Evolutionary conservation across 148 eudicot species (phyloP).

Genomic region (Cornus kousa): DNA sequence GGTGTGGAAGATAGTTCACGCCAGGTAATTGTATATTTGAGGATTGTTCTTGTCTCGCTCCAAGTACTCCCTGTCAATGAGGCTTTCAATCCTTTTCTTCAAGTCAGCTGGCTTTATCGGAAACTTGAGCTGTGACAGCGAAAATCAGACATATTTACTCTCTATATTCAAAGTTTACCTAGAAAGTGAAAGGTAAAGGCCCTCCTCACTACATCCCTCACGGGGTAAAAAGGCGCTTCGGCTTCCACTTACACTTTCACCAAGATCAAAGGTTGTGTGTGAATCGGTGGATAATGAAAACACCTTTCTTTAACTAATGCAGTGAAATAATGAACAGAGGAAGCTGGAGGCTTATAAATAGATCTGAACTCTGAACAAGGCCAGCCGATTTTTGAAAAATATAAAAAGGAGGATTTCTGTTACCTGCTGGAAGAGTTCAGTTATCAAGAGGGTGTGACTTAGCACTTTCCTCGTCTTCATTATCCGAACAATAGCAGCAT

Average conservation of each 20-base stretch:
- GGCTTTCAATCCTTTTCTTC: conserved; percentile 98
- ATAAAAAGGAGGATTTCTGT: neutral
- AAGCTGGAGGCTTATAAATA: neutral
- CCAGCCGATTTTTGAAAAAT: no score
- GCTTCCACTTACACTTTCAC: no score
- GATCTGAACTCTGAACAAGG: neutral
- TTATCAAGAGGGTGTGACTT: conserved; percentile 91
- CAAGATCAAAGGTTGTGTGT: no score
- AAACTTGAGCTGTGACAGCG: conserved; percentile 79
- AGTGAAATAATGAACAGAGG: neutral
- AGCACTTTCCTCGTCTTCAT: conserved; percentile 98
- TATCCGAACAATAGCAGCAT: conserved; percentile 98
- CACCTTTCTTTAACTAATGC: neutral
- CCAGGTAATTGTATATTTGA: conserved; percentile 95
- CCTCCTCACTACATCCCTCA: no score
- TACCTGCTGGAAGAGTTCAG: conserved; percentile 99
- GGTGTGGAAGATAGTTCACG: conserved; percentile 28
- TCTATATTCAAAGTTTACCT: neutral
- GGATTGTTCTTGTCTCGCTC: conserved; percentile 96
- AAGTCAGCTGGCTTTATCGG: conserved; percentile 94
- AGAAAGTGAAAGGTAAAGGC: no score
- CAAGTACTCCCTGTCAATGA: conserved; percentile 89
- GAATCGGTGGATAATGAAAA: no score
- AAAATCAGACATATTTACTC: conserved; percentile 1
- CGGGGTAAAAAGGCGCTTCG: no score